Percentiles rank a stretch among this genome's conserved stretches.
Conservation (phyloP, 495 filamentous ascomycete genomes). For the Haplographium delicatum region DNA sequence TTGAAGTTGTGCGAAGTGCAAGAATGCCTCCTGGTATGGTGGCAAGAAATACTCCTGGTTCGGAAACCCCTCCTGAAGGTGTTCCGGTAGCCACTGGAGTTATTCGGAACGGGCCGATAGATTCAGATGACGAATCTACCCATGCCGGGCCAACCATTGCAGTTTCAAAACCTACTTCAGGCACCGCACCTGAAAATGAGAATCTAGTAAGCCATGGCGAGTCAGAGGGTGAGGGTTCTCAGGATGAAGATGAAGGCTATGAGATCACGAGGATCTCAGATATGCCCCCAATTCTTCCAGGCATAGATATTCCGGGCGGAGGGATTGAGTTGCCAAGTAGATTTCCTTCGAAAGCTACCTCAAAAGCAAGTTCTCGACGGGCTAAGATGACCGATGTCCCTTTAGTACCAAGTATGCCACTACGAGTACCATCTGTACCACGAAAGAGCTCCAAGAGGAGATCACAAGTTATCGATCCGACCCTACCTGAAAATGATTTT, state of each 20-base stretch:
- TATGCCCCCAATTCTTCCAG: slow-evolving; percentile 53
- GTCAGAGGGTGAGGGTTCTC: slow-evolving; percentile 32
- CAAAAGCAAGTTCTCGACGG: slow-evolving; percentile 22
- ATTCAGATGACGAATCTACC: slow-evolving; percentile 52
- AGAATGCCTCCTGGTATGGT: slow-evolving; percentile 60
- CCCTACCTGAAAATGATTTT: slow-evolving; percentile 11
- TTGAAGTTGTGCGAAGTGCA: slow-evolving; percentile 88
- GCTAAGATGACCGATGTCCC: slow-evolving; percentile 24
- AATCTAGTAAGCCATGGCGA: slow-evolving; percentile 31
- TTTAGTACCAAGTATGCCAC: slow-evolving; percentile 28
- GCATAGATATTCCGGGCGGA: slow-evolving; percentile 52
- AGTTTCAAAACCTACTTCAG: slow-evolving; percentile 20
- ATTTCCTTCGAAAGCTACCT: slow-evolving; percentile 52
- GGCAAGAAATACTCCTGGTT: slow-evolving; percentile 44
- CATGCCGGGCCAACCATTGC: slow-evolving; percentile 11
- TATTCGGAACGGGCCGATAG: slow-evolving; percentile 50
- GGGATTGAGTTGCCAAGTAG: slow-evolving; percentile 62
- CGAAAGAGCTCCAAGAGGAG: slow-evolving; percentile 23
- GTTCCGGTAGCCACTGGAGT: slow-evolving; percentile 48
- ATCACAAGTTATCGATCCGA: slow-evolving; percentile 22
- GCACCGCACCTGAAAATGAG: slow-evolving; percentile 30
- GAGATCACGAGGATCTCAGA: slow-evolving; percentile 37
- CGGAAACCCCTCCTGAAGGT: slow-evolving; percentile 45
- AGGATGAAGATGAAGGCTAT: slow-evolving; percentile 34
- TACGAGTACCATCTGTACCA: slow-evolving; percentile 26